phyloP scores from a whole-genome alignment of 73 alveolate genomes.

The Stentor coeruleus region DNA sequence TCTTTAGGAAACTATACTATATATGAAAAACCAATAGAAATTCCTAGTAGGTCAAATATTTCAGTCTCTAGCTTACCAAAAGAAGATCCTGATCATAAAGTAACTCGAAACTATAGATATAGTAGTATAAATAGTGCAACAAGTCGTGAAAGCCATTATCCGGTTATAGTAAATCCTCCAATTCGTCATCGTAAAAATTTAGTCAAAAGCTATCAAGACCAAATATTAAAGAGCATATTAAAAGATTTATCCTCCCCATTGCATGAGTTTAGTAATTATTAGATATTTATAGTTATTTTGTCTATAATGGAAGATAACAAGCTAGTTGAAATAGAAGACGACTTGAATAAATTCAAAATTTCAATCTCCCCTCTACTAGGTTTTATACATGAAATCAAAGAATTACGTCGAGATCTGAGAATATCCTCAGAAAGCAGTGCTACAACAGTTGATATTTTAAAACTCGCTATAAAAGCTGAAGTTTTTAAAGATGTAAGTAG shows the following conservation, averaged over 20 bases:
- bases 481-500: too few relatives aligned
- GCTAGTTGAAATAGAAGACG: too few relatives aligned
- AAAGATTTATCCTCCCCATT: neutral
- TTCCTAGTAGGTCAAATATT: neutral
- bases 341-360: too few relatives aligned
- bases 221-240: neutral
- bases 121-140: neutral
- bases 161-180: neutral
- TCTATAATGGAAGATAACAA: neutral
- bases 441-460: too few relatives aligned
- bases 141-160: neutral
- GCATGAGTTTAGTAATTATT: neutral
- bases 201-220: neutral
- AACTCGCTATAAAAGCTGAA: too few relatives aligned
- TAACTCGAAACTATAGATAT: neutral
- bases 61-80: neutral
- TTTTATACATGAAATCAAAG: too few relatives aligned
- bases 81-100: neutral
- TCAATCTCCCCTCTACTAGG: too few relatives aligned
- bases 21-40: neutral
- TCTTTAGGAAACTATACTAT: neutral
- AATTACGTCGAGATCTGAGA: too few relatives aligned
- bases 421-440: too few relatives aligned
- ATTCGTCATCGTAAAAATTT: neutral
- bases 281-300: neutral